Base-by-base conservation (phyloP, 805 yeast species). In the Metschnikowia santaceciliae region DNA sequence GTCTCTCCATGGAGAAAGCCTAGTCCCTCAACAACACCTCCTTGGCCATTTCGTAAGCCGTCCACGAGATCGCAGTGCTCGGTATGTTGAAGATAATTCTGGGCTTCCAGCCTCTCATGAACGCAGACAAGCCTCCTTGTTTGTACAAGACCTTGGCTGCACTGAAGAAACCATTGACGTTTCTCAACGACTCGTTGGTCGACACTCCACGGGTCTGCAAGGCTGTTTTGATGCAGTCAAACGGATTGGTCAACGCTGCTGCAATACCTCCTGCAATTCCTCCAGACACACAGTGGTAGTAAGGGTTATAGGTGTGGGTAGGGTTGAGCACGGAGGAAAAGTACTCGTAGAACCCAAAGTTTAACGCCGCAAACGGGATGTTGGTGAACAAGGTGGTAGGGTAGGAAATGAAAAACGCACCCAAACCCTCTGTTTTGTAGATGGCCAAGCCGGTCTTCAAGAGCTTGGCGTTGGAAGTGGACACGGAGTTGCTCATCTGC, bases 21-120 rank as follows among this genome's bases (percentile, higher is more conserved):
- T 47, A 58, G 46, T 58, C 59, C 37, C 60, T 46, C 56, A 79
- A 65, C 61, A 84, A 69, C 57, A 85, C 76, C 58, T 81, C 84
- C 70, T 92, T 92, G 41, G 97, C 97, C 92, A 91, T 88, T 68
- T 92, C 99, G 69, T 92, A 92, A 26, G 96, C 89, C 1, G 98
- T 92, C 98, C 98, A 92, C 57, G 96, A 84, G 54, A 92, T 90
- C 19, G 98, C 98, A 7, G 98, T 92, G 42, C 95, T 84, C 20
- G 99, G 99, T 66, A 92, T 90, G 68, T 90, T 90, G 58, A 94
- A 87, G 32, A 92, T 83, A 50, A 94, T 83, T 69, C 99, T 82
- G 42, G 99, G 97, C 62, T 85, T 83, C 62, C 90, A 75, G 17
- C 99, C 99, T 59, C 96, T 78, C 61, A 79, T 65, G 66, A 94